Base-by-base conservation (phyloP, 257 asterid species). In the Solanum piurae region DNA sequence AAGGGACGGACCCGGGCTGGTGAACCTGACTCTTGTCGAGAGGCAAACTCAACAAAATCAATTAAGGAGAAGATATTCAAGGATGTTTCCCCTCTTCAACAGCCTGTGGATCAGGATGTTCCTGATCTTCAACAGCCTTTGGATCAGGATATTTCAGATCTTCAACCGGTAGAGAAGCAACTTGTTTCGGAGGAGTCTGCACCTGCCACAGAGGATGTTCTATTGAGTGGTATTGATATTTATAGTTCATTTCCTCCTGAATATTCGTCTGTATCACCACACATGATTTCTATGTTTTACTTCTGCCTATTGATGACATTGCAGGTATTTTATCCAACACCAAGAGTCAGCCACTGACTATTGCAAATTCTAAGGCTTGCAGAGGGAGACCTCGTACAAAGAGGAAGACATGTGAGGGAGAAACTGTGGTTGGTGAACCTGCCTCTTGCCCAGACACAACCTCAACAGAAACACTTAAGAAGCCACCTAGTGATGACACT, bases 11-110 rank as follows among this genome's bases (percentile, higher is more conserved):
- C 94, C 44, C 83, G 89, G 86, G 80, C 89, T 64, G 34, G 92
- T 72, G 71, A 86, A 71, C 89, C 94, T 25, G 93, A 89, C 73
- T 62, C n/a, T 71, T 89, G 86, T 88, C 96, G 96, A 23, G 72
- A 89, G 82, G 93, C 93, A 31, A 69, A 33, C 12, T 69, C 23
- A 11, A 69, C 38, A 29, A 29, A 69, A 29, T 6, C 5, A 29
- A 12, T 31, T 25, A 64, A 25, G 73, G 12, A 12, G 73, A 62
- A 62, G 31, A 62, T 23, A 62, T 62, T 29, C 20, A 31, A 27
- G 21, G 37, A 68, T 68, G 74, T n/a, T 62, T 62, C 16, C 14
- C 31, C 6, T 23, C 71, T n/a, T 62, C 71, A 9, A n/a, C 71
- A 62, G 55, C 88, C 76, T 29, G 33, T 68, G 74, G 74, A 27